Percentiles rank a stretch among this genome's conserved stretches.
phyloP scores from a whole-genome alignment of 352 stramenopile genomes.

The Phytophthora citricola region DNA sequence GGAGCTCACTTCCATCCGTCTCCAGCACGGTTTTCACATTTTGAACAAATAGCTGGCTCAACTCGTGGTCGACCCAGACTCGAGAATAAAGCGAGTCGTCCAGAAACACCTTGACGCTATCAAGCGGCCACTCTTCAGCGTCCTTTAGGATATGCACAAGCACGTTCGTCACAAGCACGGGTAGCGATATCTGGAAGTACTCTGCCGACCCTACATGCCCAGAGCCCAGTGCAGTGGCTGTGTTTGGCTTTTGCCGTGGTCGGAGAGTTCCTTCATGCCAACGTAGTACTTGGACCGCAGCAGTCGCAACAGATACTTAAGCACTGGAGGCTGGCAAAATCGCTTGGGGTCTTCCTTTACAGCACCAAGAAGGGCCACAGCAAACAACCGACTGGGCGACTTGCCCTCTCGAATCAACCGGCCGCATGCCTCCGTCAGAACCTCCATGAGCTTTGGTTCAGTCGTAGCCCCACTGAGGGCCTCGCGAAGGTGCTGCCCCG shows the following conservation, averaged over 20 bases:
- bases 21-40: slow-evolving; percentile 82
- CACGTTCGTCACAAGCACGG: slow-evolving; percentile 78
- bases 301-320: slow-evolving; percentile 83
- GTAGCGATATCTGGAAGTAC: slow-evolving; percentile 61
- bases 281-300: slow-evolving; percentile 86
- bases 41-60: slow-evolving; percentile 78
- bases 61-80: slow-evolving; percentile 85
- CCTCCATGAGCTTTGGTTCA: slow-evolving; percentile 61
- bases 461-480: slow-evolving; percentile 42
- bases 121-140: slow-evolving; percentile 64
- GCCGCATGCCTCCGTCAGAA: slow-evolving; percentile 58
- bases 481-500: slow-evolving; percentile 61
- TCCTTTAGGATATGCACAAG: slow-evolving; percentile 75
- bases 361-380: slow-evolving; percentile 61
- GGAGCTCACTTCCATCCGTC: slow-evolving; percentile 20
- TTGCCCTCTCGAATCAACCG: slow-evolving; percentile 65
- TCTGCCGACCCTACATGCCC: slow-evolving; percentile 36
- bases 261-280: slow-evolving; percentile 45
- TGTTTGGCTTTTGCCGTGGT: slow-evolving; percentile 40
- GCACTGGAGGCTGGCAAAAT: slow-evolving; percentile 59
- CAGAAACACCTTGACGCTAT: slow-evolving; percentile 89
- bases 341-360: slow-evolving; percentile 64
- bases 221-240: slow-evolving; percentile 25
- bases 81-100: slow-evolving; percentile 85
- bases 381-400: slow-evolving; percentile 61